These are phyloP conservation scores for Suillus brevipes DNA, from an alignment of 768 basidiomycete species.

Conservation along the genomic window DNA sequence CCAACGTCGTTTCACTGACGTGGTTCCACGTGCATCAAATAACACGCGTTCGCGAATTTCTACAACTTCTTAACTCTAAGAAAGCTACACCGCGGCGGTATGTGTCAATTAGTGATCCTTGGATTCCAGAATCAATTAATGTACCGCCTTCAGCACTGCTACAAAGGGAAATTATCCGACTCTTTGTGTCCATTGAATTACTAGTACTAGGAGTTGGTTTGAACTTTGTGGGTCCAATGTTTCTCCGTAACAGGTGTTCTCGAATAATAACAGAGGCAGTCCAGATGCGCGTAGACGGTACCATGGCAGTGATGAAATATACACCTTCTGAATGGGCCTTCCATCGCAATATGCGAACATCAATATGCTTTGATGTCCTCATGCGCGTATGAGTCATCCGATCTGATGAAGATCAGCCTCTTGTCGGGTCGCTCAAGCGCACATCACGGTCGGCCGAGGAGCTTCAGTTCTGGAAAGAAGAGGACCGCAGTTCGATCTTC, in stretches of 20 bases:
- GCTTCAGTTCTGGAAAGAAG: not conserved
- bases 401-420: not conserved
- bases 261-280: not conserved
- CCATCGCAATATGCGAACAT: not conserved
- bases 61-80: constrained; percentile 1
- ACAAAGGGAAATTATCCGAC: not conserved
- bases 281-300: not conserved
- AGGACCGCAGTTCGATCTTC: not conserved
- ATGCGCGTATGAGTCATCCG: not conserved
- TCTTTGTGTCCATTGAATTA: not conserved
- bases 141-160: not conserved
- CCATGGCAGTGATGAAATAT: not conserved
- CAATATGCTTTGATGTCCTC: not conserved
- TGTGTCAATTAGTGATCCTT: not conserved
- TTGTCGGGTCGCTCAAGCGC: not conserved
- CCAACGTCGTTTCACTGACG: not conserved
- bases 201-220: not conserved
- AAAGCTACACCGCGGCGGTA: not conserved
- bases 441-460: not conserved
- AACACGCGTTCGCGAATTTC: not conserved
- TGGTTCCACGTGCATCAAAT: not conserved
- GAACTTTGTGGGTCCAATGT: not conserved
- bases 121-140: not conserved
- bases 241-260: not conserved
- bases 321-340: not conserved